Base-by-base conservation (phyloP, 2,329 filamentous ascomycete genomes). In the Paecilomyces sp. region DNA sequence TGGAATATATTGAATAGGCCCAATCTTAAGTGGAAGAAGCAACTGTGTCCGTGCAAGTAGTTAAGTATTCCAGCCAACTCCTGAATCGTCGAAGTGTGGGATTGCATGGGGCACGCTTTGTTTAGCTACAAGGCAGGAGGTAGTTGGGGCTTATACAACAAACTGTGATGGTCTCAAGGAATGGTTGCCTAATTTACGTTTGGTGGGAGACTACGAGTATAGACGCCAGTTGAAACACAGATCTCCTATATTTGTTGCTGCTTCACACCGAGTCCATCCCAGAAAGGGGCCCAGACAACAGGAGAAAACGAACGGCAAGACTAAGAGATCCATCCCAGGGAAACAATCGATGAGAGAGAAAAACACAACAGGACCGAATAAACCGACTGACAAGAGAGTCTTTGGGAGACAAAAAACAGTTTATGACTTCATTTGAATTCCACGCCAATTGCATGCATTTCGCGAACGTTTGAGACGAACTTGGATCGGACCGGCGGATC, bases 401-500 rank as follows among this genome's bases (percentile, higher is more conserved):
- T 31, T 56, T n/a, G 55, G 50, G 24, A 50, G 12, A 33, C 8
- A 33, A 28, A 57, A 57, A 57, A 18, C 22, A 15, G 28, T 57
- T 57, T 53, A 25, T 53, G 51, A 53, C 51, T 25, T 25, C 9
- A 25, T 30, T 25, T 25, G 51, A 53, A 11, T 15, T 53, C 51
- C 51, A 53, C 51, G 51, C 51, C 51, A 53, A 30, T 53, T 53
- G 51, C 51, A 53, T 53, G 51, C 28, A 53, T 30, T 30, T 53
- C 28, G 51, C 51, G n/a, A 47, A 25, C 50, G 30, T 52, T 51
- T 24, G 31, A 54, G 47, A 28, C 58, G 56, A 58, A 58, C 34
- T 51, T 59, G 31, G 60, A 66, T 64, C 64, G 60, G 64, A 63
- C 64, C 63, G 65, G 65, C 65, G 64, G 64, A 66, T 66, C 62